phyloP scores from a whole-genome alignment of 2,329 filamentous ascomycete genomes.

The Dactylellina leptospora region DNA sequence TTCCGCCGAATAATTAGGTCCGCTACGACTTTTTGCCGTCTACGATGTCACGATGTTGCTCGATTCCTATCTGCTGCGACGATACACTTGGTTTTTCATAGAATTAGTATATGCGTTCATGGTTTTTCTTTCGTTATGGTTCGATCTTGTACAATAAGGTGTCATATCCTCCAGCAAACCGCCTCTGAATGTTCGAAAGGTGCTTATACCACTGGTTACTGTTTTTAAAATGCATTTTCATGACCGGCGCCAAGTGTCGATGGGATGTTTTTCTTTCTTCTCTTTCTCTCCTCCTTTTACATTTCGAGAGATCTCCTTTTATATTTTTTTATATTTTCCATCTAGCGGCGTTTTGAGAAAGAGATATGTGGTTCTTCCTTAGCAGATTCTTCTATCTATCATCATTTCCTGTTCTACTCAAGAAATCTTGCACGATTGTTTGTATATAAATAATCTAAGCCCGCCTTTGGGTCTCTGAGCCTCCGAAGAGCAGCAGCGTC shows the following conservation, averaged over 20 bases:
- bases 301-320: slow-evolving; percentile 16
- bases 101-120: slow-evolving; percentile 10
- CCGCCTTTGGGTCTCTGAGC: background rate
- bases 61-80: slow-evolving; percentile 7
- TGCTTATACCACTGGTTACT: slow-evolving; percentile 33
- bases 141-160: slow-evolving; percentile 38
- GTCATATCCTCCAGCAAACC: slow-evolving; percentile 16
- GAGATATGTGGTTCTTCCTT: slow-evolving; percentile 12
- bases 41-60: slow-evolving; percentile 11
- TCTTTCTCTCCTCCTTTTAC: background rate
- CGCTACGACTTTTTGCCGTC: background rate
- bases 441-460: slow-evolving; percentile 35
- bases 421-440: slow-evolving; percentile 25
- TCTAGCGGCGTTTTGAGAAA: slow-evolving; percentile 39
- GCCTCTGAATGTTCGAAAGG: background rate
- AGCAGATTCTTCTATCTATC: slow-evolving; percentile 7
- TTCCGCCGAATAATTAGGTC: background rate
- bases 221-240: slow-evolving; percentile 39
- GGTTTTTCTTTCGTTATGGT: slow-evolving; percentile 8
- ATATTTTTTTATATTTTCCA: background rate
- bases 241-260: slow-evolving; percentile 46
- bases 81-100: slow-evolving; percentile 31
- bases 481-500: background rate
- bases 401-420: background rate
- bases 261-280: slow-evolving; percentile 41